Base-by-base conservation (phyloP, 345 rosid species). In the rapeseed (Brassica napus) region DNA sequence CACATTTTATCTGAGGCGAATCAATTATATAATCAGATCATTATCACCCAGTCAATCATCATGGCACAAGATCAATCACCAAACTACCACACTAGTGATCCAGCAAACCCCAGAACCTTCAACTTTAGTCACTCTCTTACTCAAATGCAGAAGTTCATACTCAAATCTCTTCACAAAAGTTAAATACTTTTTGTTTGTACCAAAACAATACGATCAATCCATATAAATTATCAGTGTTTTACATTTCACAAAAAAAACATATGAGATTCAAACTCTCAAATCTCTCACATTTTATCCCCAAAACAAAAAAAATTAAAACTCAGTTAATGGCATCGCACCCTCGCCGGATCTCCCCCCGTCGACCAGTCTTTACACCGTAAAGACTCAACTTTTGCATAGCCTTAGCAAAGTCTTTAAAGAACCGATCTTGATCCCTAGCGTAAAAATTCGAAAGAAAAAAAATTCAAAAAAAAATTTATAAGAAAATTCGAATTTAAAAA, bases 361-460 rank as follows among this genome's bases (percentile, higher is more conserved):
- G 82, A 26, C 97, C 98, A 8, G 97, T 92, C 84, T 83, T 79
- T 35, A 94, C 70, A 63, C 97, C 95, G 55, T 79, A 77, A 6
- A 89, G 82, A 69, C 97, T 91, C 16, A 92, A 87, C 88, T 92
- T 92, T 86, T 88, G 90, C 94, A 94, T 92, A 7, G 97, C 97
- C 39, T 6, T 74, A 4, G 83, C 92, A 74, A 94, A 94, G 54
- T 87, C 97, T 26, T 78, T 71, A 63, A 94, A 92, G 79, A 92
- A 94, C 68, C 26, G 81, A 74, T 69, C 81, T 82, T 94, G 88
- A 78, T 89, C 87, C 6, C 54, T 84, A 1, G 91, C 98, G 76
- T 94, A 94, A 73, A 87, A 39, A 63, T 87, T 18, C 21, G 21
- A 18, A 18, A 18, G 21, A 18, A 18, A 18, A 18, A 18, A 18